phyloP scores from a whole-genome alignment of 805 yeast species.

The Brettanomyces nanus region DNA sequence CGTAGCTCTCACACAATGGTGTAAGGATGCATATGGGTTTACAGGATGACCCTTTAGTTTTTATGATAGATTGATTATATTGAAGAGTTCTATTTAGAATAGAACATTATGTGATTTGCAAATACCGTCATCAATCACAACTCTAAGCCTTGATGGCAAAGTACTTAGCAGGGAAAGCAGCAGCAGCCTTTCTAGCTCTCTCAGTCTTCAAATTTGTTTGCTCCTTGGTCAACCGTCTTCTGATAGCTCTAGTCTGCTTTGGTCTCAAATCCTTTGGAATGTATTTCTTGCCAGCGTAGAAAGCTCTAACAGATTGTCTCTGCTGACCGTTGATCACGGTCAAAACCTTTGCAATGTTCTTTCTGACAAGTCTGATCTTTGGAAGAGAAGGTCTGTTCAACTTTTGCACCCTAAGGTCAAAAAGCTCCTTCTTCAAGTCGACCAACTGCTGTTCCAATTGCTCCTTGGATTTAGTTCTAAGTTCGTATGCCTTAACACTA shows the following conservation, averaged over 20 bases:
- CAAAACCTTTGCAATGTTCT: constrained; percentile 96
- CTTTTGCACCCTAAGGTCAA: constrained; percentile 93
- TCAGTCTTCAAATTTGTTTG: constrained; percentile 78
- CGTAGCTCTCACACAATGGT: too few species aligned
- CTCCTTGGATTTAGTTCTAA: constrained; percentile 94
- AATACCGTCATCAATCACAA: too few species aligned
- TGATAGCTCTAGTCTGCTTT: constrained; percentile 99
- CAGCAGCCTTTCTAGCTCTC: constrained; percentile 84
- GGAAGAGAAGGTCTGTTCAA: constrained; percentile 88
- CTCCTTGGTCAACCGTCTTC: constrained; percentile 87
- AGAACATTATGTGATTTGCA: constrained; percentile 3
- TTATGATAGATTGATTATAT: constrained; percentile 3
- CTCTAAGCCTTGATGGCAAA: constrained; percentile 96
- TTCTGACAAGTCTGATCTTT: constrained; percentile 95
- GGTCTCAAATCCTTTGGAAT: constrained; percentile 98
- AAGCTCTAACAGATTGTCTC: constrained; percentile 90
- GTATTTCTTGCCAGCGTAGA: constrained; percentile 92
- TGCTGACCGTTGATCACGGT: constrained; percentile 95
- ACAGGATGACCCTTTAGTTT: too few species aligned
- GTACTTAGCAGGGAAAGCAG: constrained; percentile 97
- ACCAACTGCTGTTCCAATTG: constrained; percentile 90
- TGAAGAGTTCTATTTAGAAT: constrained; percentile 3
- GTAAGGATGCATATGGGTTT: too few species aligned
- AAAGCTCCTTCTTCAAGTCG: constrained; percentile 94
- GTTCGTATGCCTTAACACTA: constrained; percentile 91